Evolutionary conservation across 495 filamentous ascomycete genomes (phyloP), one percentile per base, ranked within the genome.

Genomic region (Penicillium lagena): DNA sequence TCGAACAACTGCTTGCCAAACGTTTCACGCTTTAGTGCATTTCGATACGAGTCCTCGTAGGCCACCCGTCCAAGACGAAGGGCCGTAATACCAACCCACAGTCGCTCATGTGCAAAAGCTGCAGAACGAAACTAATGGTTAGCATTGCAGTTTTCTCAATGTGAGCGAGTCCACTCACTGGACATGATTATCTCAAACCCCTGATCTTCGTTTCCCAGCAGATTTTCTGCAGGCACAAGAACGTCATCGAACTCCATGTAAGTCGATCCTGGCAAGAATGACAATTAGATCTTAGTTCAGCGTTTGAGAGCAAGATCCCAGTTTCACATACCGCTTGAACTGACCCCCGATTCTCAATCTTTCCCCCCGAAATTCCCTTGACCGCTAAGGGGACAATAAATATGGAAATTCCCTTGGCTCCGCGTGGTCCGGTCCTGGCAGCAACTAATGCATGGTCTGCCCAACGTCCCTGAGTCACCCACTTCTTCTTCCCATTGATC

Each of bases 401-500:
- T 1, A 51, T 40, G 3, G 43, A 47, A 13, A 51, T 43, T 1
- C 49, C 49, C 39, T 51, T 51, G 7, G 49, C 43, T 27, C 39
- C 40, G 2, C 22, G 22, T 9, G 44, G 43, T 3, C 49, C 49
- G 14, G 49, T 51, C 13, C 49, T 28, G n/a, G 49, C 49, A 11
- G 49, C 49, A 13, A 46, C 40, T 6, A 51, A 34, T 17, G 39
- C 49, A 36, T 47, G 43, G 15, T 34, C 31, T 29, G 49, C 49
- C 43, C 40, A 75, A 83, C 54, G 76, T 29, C 85, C 85, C 66
- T 89, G 87, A 34, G 85, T 89, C 60, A 87, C 86, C 83, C 84
- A 88, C 58, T 87, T 87, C 73, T 87, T 88, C 45, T 82, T 86
- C 41, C 84, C 84, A 61, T 83, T 85, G 54, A 88, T 77, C 40